Evolutionary conservation across 2,329 filamentous ascomycete genomes (phyloP), one percentile per base, ranked within the genome.

Genomic region (Simplicillium aogashimaense): DNA sequence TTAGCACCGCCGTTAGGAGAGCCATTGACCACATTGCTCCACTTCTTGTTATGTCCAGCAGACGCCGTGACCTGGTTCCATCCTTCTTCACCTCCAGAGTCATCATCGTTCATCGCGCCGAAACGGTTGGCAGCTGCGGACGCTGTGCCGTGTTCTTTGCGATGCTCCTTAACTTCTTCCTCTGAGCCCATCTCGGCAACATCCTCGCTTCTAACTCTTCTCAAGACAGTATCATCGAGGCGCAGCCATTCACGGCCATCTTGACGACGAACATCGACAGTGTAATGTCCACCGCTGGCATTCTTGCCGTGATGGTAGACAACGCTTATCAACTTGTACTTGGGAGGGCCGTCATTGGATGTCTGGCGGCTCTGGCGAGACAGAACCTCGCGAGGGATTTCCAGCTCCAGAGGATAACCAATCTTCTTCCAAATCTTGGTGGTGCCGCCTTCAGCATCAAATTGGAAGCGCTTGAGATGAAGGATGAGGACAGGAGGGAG

Each of bases 391-490:
- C 82, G 83, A 1, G 92, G 92, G 46, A 98, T 87, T 57, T 97
- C 90, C 38, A 98, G 72, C 54, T 97, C 89, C 20, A 98, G 69
- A 0, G 92, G 92, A 55, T 98, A 98, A 15, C 88, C 90, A 43
- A 98, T 74, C 66, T 90, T 94, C 69, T 97, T 98, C 86, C 90
- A 95, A 47, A 97, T 94, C 70, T 98, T 98, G 54, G 95, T 83
- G 1, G 88, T 94, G 17, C 88, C 88, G 35, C 82, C 85, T 43
- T 82, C 77, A 45, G 81, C 86, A 53, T 97, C 88, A 53, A 95
- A 97, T 53, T 95, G 87, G 70, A 98, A 98, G 35, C 92, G 86
- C 66, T 98, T 98, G 33, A 98, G 72, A 56, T 98, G 92, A 8
- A 98, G 74, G 40, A 97, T 94, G 11, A 98, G 74, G 4, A 97